phyloP scores from a whole-genome alignment of 257 asterid genomes.

The Salvia miltiorrhiza region DNA sequence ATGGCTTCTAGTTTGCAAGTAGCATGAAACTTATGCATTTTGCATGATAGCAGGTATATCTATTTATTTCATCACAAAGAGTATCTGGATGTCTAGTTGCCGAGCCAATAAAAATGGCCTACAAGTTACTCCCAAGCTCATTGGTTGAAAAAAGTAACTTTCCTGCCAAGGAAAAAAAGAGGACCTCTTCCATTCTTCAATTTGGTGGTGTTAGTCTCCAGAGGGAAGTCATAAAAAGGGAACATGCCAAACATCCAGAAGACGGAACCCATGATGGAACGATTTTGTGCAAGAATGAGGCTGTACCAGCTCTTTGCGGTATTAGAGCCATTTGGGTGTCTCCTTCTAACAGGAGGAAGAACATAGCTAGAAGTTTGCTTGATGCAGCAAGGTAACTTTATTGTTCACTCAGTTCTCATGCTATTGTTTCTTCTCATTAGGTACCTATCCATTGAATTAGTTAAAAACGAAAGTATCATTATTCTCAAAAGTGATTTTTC shows the following conservation, averaged over 20 bases:
- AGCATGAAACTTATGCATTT: conserved; percentile 11
- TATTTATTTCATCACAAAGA: conserved; percentile 60
- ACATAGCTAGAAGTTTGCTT: conserved; percentile 59
- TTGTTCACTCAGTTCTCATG: background rate
- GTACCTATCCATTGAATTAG: conserved; percentile 4
- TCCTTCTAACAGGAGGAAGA: conserved; percentile 75
- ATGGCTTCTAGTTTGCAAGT: background rate
- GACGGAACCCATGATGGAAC: conserved; percentile 43
- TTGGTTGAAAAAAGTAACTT: background rate
- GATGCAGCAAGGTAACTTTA: conserved; percentile 68
- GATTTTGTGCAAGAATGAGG: conserved; percentile 46
- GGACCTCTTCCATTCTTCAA: conserved; percentile 42
- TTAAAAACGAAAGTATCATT: background rate
- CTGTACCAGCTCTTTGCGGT: conserved; percentile 69
- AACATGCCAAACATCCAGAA: conserved; percentile 23
- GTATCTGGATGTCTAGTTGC: conserved; percentile 65
- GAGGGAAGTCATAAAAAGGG: conserved; percentile 56
- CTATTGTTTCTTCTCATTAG: background rate
- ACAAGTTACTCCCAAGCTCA: conserved; percentile 43
- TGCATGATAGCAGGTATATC: conserved; percentile 50
- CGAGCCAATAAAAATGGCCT: conserved; percentile 61
- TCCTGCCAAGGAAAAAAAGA: conserved; percentile 30
- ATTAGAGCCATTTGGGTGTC: conserved; percentile 91
- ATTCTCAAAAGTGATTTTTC: background rate
- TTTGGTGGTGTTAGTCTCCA: conserved; percentile 69